These are phyloP conservation scores for Fusarium sp. DNA, from an alignment of 2,329 filamentous ascomycete genomes.

Conservation along the genomic window DNA sequence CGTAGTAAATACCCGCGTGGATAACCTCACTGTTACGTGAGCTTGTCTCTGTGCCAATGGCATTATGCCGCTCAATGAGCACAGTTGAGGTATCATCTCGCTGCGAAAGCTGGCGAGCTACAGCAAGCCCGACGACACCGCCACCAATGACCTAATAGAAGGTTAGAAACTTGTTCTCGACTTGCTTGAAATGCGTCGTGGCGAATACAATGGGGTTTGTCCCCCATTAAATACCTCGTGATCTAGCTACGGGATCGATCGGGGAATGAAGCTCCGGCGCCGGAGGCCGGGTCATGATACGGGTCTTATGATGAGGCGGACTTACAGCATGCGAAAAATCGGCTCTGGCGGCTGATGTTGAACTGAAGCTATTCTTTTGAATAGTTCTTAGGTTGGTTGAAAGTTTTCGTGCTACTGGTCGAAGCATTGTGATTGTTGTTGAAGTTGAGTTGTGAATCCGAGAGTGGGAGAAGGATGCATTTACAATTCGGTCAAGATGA, in stretches of 20 bases:
- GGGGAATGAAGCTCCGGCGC: constrained; percentile 12
- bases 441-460: constrained; percentile 1
- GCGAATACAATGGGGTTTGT: not conserved
- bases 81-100: constrained; percentile 73
- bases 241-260: constrained; percentile 5
- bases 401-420: constrained; percentile 1
- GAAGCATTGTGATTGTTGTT: constrained; percentile 29
- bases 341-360: constrained; percentile 46
- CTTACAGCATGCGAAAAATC: constrained; percentile 62
- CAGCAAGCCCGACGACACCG: constrained; percentile 80
- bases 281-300: constrained; percentile 17
- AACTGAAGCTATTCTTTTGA: constrained; percentile 50
- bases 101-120: constrained; percentile 78
- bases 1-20: constrained; percentile 95
- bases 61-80: constrained; percentile 81
- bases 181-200: not conserved
- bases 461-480: not conserved
- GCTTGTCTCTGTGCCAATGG: constrained; percentile 85
- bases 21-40: constrained; percentile 96
- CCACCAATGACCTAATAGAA: constrained; percentile 64
- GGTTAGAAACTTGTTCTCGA: not conserved
- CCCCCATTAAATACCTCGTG: constrained; percentile 1
- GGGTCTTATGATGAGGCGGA: constrained; percentile 9
- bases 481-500: constrained; percentile 8
- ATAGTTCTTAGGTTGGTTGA: not conserved